Evolutionary conservation across 768 basidiomycete species (phyloP).

Genomic region (Mycena venus): DNA sequence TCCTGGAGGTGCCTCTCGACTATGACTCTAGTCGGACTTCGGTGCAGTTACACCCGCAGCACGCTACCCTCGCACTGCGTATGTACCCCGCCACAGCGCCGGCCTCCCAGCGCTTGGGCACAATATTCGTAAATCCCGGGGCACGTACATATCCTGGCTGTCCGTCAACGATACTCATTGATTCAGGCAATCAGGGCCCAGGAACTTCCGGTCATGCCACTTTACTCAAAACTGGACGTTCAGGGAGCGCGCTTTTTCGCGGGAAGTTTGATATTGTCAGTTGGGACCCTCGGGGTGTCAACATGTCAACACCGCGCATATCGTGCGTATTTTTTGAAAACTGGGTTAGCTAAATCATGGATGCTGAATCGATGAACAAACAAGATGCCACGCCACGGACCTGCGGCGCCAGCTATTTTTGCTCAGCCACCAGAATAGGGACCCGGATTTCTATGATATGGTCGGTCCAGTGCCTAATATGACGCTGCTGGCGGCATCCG

Average conservation of each 20-base stretch:
- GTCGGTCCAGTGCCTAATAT: not conserved
- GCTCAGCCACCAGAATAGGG: not conserved
- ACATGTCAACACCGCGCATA: conserved; percentile 24
- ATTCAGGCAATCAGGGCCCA: conserved; percentile 6
- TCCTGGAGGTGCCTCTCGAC: conserved; percentile 21
- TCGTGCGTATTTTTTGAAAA: not conserved
- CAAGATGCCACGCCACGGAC: conserved; percentile 20
- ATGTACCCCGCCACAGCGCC: conserved; percentile 26
- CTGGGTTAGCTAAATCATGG: not conserved
- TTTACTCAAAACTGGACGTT: conserved; percentile 11
- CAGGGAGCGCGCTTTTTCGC: conserved; percentile 8
- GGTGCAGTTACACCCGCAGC: not conserved
- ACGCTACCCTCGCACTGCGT: conserved; percentile 19
- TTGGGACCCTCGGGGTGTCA: conserved; percentile 30
- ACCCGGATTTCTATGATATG: not conserved
- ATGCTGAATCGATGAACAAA: not conserved
- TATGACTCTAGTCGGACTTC: not conserved
- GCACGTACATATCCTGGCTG: not conserved
- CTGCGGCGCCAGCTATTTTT: conserved; percentile 10
- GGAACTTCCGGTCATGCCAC: conserved; percentile 21
- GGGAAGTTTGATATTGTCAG: conserved; percentile 26
- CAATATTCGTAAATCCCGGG: conserved; percentile 28
- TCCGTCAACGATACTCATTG: not conserved
- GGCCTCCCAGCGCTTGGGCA: conserved; percentile 10
- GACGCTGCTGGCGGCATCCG: not conserved